A percentile compares a stretch with the other conserved stretches of the same genome.
These are phyloP conservation scores for Ustilago trichophora DNA, from an alignment of 1,284 basidiomycete species.

Conservation along the genomic window DNA sequence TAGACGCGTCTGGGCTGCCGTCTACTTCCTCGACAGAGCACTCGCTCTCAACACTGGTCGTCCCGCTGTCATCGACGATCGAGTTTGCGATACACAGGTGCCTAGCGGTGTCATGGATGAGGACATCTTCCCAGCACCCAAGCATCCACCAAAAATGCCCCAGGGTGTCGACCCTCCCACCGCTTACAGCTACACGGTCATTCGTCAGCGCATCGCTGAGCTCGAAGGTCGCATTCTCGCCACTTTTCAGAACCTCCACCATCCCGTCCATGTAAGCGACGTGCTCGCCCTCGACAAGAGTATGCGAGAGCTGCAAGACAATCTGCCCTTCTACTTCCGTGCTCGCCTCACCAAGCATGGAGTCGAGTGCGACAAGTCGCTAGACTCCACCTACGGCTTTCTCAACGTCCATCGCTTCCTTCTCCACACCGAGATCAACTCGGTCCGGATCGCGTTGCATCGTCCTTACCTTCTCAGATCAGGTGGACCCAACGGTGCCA, in stretches of 20 bases:
- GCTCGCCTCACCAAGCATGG: constrained; percentile 25
- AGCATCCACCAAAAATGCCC: constrained; percentile 35
- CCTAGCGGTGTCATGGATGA: constrained; percentile 47
- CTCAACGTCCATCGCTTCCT: constrained; percentile 58
- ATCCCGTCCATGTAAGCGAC: constrained; percentile 45
- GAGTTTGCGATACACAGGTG: constrained; percentile 51
- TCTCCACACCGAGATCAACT: constrained; percentile 57
- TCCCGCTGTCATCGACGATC: constrained; percentile 57
- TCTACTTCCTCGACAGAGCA: constrained; percentile 51
- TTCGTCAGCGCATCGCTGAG: constrained; percentile 47
- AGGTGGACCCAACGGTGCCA: constrained; percentile 26
- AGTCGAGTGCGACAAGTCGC: constrained; percentile 45
- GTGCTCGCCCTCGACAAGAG: constrained; percentile 49
- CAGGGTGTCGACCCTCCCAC: constrained; percentile 46
- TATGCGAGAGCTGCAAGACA: constrained; percentile 40
- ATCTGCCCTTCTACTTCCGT: constrained; percentile 57
- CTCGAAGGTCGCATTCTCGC: constrained; percentile 40
- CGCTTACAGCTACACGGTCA: constrained; percentile 40
- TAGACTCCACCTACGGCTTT: constrained; percentile 51
- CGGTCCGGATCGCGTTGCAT: constrained; percentile 52
- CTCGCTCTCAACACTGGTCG: constrained; percentile 53
- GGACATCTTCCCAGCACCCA: constrained; percentile 42
- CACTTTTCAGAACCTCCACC: constrained; percentile 42
- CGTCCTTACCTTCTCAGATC: constrained; percentile 58
- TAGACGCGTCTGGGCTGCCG: constrained; percentile 54